Conservation (phyloP, 805 yeast genomes). For the Candida ovalis region DNA sequence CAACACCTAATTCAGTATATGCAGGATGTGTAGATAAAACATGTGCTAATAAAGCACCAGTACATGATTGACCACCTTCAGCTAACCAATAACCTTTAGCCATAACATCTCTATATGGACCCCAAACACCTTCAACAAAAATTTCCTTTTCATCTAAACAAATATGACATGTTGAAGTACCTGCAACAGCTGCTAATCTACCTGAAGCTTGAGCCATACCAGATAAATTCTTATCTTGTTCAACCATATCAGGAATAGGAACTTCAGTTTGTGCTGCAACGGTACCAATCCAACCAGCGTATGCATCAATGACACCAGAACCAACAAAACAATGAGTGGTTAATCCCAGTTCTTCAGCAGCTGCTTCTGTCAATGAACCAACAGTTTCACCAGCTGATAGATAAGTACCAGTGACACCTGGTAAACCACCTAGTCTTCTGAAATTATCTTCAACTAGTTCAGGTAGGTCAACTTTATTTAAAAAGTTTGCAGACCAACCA, state of each 20-base stretch:
- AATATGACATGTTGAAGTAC: conserved; percentile 96
- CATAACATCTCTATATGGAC: conserved; percentile 92
- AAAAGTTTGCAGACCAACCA: conserved; percentile 89
- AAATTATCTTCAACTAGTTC: conserved; percentile 79
- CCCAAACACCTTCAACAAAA: conserved; percentile 98
- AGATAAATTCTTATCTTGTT: conserved; percentile 40
- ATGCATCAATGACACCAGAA: conserved; percentile 95
- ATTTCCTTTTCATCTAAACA: conserved; percentile 80
- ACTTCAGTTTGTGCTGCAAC: conserved; percentile 83
- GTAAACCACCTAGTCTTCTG: conserved; percentile 77
- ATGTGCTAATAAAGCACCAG: conserved; percentile 91
- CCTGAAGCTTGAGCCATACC: conserved; percentile 67
- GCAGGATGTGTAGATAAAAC: conserved; percentile 90
- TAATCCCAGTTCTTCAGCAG: conserved; percentile 84
- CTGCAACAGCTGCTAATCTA: conserved; percentile 95
- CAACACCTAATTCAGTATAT: conserved; percentile 59
- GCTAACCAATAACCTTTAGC: conserved; percentile 93
- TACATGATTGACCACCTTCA: conserved; percentile 98
- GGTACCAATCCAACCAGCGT: conserved; percentile 98
- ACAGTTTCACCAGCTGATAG: conserved; percentile 87
- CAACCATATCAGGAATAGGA: conserved; percentile 46
- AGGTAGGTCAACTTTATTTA: conserved; percentile 61
- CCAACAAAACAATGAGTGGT: conserved; percentile 81
- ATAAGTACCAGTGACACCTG: conserved; percentile 67
- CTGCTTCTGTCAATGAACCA: conserved; percentile 59